Evolutionary conservation across 1,139 yeast genomes (phyloP).

Genomic region (Taphrina pruni): DNA sequence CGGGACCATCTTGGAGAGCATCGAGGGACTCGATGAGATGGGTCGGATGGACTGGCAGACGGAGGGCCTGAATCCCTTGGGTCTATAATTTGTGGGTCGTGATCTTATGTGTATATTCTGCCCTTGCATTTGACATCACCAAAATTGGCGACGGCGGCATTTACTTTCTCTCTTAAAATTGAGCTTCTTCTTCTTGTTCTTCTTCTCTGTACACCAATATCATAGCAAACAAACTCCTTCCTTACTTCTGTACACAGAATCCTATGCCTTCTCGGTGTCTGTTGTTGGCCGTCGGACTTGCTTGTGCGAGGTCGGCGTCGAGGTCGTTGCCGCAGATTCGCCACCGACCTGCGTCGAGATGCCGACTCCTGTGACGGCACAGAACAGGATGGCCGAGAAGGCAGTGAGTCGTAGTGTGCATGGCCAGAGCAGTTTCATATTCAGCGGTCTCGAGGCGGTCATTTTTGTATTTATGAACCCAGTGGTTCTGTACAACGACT

Average conservation of each 20-base stretch:
- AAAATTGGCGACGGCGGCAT: constrained; percentile 5
- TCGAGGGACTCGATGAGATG: constrained; percentile 28
- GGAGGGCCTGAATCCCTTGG: constrained; percentile 19
- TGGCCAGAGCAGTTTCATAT: constrained; percentile 29
- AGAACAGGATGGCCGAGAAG: constrained; percentile 28
- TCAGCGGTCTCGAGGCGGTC: constrained; percentile 12
- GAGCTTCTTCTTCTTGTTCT: neutral
- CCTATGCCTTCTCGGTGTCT: too few species aligned
- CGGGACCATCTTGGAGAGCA: constrained; percentile 58
- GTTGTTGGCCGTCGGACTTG: neutral
- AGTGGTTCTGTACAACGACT: neutral
- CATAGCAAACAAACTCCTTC: neutral
- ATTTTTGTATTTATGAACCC: too few species aligned
- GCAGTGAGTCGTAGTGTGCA: constrained; percentile 19
- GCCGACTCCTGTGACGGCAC: constrained; percentile 35
- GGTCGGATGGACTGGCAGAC: constrained; percentile 28
- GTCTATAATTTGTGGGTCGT: neutral
- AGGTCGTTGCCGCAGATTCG: neutral
- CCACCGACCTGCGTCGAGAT: constrained; percentile 18
- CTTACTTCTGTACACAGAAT: too few species aligned
- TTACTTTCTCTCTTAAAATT: neutral
- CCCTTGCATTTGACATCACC: neutral
- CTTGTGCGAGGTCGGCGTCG: neutral
- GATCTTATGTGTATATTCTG: neutral
- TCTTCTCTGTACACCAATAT: constrained; percentile 1